Evolutionary conservation across 129 eudicot species (phyloP).

Genomic region (Ambrosia artemisiifolia): DNA sequence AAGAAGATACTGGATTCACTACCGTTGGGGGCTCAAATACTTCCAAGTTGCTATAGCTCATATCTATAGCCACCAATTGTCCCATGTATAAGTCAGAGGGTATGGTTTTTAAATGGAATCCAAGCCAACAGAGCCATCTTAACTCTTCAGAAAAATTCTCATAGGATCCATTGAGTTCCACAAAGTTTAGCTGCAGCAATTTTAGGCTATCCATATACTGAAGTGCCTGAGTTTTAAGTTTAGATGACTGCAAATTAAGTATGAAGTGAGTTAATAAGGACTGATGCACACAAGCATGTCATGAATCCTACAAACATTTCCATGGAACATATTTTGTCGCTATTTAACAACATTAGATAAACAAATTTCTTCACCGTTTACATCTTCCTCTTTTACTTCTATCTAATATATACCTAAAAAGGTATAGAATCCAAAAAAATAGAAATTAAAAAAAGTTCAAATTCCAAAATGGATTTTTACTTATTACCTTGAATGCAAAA

Average conservation of each 20-base stretch:
- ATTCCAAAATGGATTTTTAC: neutral
- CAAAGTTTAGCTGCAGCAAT: constrained; percentile 22
- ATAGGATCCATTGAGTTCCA: neutral
- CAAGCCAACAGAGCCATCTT: constrained; percentile 31
- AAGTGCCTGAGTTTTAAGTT: neutral
- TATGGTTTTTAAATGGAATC: neutral
- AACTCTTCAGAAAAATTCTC: constrained; percentile 11
- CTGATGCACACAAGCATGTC: too few relatives aligned
- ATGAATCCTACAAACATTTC: too few relatives aligned
- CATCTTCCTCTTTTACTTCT: neutral
- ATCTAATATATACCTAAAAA: neutral
- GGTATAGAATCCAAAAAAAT: neutral
- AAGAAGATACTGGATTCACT: neutral
- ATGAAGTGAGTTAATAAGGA: neutral
- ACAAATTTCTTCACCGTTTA: too few relatives aligned
- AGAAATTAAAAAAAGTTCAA: neutral
- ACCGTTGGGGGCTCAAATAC: constrained; percentile 9
- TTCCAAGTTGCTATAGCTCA: neutral
- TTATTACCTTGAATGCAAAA: neutral
- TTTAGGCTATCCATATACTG: constrained; percentile 22
- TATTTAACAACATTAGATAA: too few relatives aligned
- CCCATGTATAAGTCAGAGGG: constrained; percentile 15
- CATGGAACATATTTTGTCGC: too few relatives aligned
- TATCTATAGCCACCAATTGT: constrained; percentile 28
- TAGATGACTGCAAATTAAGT: neutral